These are phyloP conservation scores for Pleurotus tuoliensis DNA, from an alignment of 768 basidiomycete genomes.

Conservation along the genomic window DNA sequence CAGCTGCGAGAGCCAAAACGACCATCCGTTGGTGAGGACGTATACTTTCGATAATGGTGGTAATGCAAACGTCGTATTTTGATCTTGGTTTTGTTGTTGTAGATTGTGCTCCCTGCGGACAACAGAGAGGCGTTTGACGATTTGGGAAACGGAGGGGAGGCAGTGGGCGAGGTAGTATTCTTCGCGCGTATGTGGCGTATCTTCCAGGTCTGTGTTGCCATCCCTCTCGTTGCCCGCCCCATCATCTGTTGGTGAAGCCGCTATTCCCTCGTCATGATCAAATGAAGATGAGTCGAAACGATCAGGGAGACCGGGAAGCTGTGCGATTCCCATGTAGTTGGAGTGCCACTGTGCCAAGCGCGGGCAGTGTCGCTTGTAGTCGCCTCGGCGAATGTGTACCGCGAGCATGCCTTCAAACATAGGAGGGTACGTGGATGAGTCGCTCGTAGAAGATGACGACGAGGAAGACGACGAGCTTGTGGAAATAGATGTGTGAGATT, in stretches of 20 bases:
- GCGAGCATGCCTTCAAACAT: slow-evolving; percentile 43
- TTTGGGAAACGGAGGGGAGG: slow-evolving; percentile 35
- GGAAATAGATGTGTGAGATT: slow-evolving; percentile 10
- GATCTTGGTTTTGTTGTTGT: background rate
- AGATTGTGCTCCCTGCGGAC: slow-evolving; percentile 28
- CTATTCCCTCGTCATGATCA: background rate
- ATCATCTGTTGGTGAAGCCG: background rate
- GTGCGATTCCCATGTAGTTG: slow-evolving; percentile 48
- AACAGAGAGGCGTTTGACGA: slow-evolving; percentile 33
- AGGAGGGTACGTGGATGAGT: slow-evolving; percentile 11
- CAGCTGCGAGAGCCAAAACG: slow-evolving; percentile 37
- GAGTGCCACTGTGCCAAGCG: slow-evolving; percentile 42
- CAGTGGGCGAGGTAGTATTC: slow-evolving; percentile 40
- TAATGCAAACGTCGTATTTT: slow-evolving; percentile 4
- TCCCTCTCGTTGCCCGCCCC: slow-evolving; percentile 7
- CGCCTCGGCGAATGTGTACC: slow-evolving; percentile 53
- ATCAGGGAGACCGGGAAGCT: slow-evolving; percentile 36
- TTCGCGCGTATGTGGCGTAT: slow-evolving; percentile 11
- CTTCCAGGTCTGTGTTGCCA: background rate
- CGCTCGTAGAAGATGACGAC: slow-evolving; percentile 3
- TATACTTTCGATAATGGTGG: slow-evolving; percentile 27
- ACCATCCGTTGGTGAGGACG: slow-evolving; percentile 50
- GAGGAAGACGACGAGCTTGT: slow-evolving; percentile 6
- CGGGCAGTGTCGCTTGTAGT: slow-evolving; percentile 51
- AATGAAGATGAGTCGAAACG: slow-evolving; percentile 29